A percentile compares a stretch with the other conserved stretches of the same genome.
Conservation (phyloP, 306 rosid genomes). For the Inga laurina region DNA sequence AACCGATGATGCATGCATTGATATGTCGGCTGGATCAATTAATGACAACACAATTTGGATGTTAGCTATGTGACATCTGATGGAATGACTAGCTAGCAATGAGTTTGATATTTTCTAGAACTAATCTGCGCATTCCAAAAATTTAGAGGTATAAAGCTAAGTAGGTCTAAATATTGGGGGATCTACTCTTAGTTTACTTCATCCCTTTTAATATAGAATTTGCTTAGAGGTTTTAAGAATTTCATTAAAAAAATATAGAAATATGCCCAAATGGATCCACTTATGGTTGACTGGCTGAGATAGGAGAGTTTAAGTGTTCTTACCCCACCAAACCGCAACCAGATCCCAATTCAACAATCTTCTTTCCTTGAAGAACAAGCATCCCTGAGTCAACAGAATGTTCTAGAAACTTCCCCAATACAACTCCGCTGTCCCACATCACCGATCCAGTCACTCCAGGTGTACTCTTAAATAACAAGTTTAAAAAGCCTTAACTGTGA, state of each 20-base stretch:
- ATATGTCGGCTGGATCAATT: neutral
- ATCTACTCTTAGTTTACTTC: neutral
- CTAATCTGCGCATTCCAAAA: neutral
- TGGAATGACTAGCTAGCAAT: neutral
- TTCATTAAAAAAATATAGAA: neutral
- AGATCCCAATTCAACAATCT: conserved; percentile 74
- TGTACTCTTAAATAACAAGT: conserved; percentile 46
- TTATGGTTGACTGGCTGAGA: neutral
- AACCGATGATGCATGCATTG: neutral
- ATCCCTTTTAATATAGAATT: neutral
- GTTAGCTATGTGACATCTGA: neutral
- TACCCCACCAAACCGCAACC: conserved; percentile 92
- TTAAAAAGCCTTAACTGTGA: conserved; percentile 32
- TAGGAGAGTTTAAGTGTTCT: conserved; percentile 17
- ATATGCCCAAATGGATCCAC: conserved; percentile 16
- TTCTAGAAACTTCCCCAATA: conserved; percentile 80
- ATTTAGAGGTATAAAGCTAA: neutral
- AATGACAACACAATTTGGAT: neutral
- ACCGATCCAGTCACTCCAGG: conserved; percentile 93
- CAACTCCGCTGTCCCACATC: conserved; percentile 90
- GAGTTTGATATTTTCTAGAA: neutral
- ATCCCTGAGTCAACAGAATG: conserved; percentile 69
- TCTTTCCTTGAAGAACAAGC: conserved; percentile 68
- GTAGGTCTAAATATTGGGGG: neutral
- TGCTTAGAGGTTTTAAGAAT: neutral